Evolutionary conservation across 495 filamentous ascomycete genomes (phyloP).

Genomic region (Xylaria telfairii): DNA sequence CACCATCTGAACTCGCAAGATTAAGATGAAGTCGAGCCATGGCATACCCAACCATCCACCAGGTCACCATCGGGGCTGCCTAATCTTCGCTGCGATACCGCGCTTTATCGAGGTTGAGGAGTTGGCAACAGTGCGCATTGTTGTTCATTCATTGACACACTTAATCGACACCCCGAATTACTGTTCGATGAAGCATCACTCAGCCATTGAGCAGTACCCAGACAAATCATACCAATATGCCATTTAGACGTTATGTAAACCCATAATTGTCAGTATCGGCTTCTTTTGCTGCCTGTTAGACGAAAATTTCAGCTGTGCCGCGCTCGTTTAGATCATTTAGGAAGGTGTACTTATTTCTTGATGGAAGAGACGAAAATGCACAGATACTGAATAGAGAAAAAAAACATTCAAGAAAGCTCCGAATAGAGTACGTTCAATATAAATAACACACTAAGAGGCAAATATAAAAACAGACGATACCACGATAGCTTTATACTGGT

Average conservation of each 20-base stretch:
- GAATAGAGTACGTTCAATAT: background rate
- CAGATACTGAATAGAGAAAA: background rate
- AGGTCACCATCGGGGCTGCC: no score
- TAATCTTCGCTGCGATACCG: no score
- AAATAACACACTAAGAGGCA: background rate
- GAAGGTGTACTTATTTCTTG: background rate
- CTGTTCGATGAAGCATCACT: background rate
- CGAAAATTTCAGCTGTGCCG: background rate
- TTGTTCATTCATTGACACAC: background rate
- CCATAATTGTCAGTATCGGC: background rate
- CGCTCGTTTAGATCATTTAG: background rate
- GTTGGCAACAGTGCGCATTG: background rate
- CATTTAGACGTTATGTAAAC: background rate
- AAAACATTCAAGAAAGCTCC: background rate
- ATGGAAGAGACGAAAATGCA: background rate
- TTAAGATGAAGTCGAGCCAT: background rate
- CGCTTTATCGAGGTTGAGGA: background rate
- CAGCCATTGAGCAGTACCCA: background rate
- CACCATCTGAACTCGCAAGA: background rate
- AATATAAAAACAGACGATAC: background rate
- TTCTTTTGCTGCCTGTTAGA: background rate
- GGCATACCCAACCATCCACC: no score
- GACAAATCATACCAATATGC: background rate
- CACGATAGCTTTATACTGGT: background rate
- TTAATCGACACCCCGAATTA: background rate